Percentiles rank a stretch among this genome's conserved stretches.
phyloP scores from a whole-genome alignment of 768 basidiomycete species.

The Xerocomellus chrysenteron region DNA sequence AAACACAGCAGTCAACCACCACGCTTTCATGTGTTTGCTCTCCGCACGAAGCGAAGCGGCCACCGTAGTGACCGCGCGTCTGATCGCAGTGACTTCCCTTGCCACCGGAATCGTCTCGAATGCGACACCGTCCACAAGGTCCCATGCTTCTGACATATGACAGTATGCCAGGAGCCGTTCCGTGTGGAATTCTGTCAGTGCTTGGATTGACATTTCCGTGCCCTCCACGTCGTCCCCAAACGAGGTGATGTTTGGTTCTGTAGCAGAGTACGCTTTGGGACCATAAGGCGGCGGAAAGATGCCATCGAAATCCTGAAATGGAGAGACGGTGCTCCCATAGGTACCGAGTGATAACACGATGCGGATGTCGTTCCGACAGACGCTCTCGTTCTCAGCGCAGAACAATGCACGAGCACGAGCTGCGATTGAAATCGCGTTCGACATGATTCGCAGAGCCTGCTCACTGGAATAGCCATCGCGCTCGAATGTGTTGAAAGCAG shows the following conservation, averaged over 20 bases:
- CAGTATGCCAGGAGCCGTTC: slow-evolving; percentile 58
- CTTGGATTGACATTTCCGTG: slow-evolving; percentile 41
- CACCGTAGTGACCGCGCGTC: slow-evolving; percentile 53
- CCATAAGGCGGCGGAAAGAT: slow-evolving; percentile 77
- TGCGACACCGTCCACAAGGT: slow-evolving; percentile 56
- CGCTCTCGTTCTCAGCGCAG: slow-evolving; percentile 21
- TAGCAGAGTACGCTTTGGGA: slow-evolving; percentile 43
- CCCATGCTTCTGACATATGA: slow-evolving; percentile 50
- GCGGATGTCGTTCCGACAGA: slow-evolving; percentile 30
- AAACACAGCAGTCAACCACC: slow-evolving; percentile 75
- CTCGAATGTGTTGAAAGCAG: slow-evolving; percentile 52
- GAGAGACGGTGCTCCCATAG: slow-evolving; percentile 63
- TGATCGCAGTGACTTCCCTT: slow-evolving; percentile 64
- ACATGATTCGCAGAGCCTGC: slow-evolving; percentile 50
- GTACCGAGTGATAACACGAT: slow-evolving; percentile 75
- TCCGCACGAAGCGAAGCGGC: slow-evolving; percentile 19
- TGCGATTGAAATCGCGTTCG: slow-evolving; percentile 52
- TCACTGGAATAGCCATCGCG: slow-evolving; percentile 46
- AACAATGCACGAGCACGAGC: slow-evolving; percentile 43
- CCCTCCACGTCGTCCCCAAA: slow-evolving; percentile 40
- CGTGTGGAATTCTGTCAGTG: slow-evolving; percentile 62
- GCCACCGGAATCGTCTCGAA: slow-evolving; percentile 78
- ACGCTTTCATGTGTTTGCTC: slow-evolving; percentile 47
- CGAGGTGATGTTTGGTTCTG: slow-evolving; percentile 40
- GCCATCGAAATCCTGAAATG: slow-evolving; percentile 73